Conservation (phyloP, 768 basidiomycete species). For the Cystobasidium onofrii region DNA sequence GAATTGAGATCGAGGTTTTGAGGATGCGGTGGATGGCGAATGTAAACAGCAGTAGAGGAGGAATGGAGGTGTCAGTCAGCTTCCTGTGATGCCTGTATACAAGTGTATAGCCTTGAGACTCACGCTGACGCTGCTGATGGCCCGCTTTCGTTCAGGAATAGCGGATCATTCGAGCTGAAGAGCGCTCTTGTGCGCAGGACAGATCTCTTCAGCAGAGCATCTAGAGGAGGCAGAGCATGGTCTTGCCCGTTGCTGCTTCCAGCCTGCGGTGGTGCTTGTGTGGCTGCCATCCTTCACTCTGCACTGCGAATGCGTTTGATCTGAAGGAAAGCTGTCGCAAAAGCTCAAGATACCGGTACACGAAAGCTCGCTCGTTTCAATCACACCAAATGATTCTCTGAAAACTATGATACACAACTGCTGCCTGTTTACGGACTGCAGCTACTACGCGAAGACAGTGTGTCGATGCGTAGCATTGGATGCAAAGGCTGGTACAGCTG, state of each 20-base stretch:
- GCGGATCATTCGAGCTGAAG: conserved; percentile 32
- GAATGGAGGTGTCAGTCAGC: not conserved
- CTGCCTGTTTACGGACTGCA: too few species aligned
- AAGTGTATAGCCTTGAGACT: not conserved
- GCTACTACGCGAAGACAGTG: too few species aligned
- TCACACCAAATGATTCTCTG: too few species aligned
- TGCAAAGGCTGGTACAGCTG: too few species aligned
- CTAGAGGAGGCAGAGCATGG: conserved; percentile 36
- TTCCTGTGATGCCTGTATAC: not conserved
- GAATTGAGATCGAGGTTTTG: not conserved
- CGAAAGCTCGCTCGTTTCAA: too few species aligned
- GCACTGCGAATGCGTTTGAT: not conserved
- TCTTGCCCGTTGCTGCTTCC: not conserved
- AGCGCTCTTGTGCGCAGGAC: conserved; percentile 38
- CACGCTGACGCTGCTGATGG: conserved; percentile 1
- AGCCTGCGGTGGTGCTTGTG: not conserved
- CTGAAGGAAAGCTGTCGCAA: not conserved
- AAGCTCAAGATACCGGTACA: not conserved
- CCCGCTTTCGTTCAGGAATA: conserved; percentile 18
- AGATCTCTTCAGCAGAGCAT: conserved; percentile 34
- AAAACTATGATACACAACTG: too few species aligned
- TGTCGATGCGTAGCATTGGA: too few species aligned
- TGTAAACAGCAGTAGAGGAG: not conserved
- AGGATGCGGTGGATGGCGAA: not conserved
- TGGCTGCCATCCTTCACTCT: not conserved